Conservation (phyloP, 2,329 filamentous ascomycete genomes). For the Pseudogymnoascus sp. region DNA sequence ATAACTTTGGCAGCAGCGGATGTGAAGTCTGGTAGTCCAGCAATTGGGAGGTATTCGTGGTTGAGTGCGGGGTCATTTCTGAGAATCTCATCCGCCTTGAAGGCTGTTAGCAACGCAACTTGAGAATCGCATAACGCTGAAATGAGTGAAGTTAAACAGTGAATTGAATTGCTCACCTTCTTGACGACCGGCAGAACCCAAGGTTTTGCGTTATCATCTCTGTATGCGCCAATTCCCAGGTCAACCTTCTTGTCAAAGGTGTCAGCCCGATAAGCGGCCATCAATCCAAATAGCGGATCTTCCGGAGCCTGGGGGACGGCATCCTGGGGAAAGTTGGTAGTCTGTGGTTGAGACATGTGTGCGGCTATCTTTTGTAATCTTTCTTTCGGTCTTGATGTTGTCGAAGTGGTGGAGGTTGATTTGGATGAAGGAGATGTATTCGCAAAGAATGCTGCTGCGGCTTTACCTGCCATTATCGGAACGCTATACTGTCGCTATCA, state of each 20-base stretch:
- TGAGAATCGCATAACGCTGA: background rate
- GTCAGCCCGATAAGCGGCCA: constrained; percentile 80
- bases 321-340: constrained; percentile 66
- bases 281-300: constrained; percentile 89
- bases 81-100: constrained; percentile 80
- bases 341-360: constrained; percentile 51
- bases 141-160: constrained; percentile 1
- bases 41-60: constrained; percentile 97
- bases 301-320: constrained; percentile 84
- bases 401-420: constrained; percentile 6
- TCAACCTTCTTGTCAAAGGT: constrained; percentile 75
- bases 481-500: constrained; percentile 5
- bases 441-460: background rate
- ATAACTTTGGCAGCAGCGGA: constrained; percentile 85
- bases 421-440: constrained; percentile 8
- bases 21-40: constrained; percentile 78
- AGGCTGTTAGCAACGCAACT: constrained; percentile 7
- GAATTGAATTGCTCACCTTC: constrained; percentile 56
- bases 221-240: constrained; percentile 84
- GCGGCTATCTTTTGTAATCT: constrained; percentile 53
- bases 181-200: constrained; percentile 96
- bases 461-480: constrained; percentile 3
- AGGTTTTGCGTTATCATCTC: constrained; percentile 90
- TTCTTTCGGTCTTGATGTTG: constrained; percentile 34
- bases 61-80: constrained; percentile 84